Evolutionary conservation across 306 rosid species (phyloP).

Genomic region (Psophocarpus tetragonolobus): DNA sequence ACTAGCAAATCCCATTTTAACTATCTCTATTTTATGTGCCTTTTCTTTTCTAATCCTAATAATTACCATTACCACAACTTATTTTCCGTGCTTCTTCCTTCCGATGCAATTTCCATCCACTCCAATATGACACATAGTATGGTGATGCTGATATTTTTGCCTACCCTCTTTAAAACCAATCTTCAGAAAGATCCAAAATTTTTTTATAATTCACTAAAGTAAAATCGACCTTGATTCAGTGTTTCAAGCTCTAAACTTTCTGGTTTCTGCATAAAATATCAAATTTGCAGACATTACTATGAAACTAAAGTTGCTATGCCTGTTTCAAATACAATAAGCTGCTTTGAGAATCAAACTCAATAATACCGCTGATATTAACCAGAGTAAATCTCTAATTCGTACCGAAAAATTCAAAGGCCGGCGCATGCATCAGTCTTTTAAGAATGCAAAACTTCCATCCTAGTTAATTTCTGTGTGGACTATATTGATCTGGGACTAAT

Average conservation of each 20-base stretch:
- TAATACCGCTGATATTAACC: not conserved
- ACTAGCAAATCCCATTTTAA: constrained; percentile 56
- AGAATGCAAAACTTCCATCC: not conserved
- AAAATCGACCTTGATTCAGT: not conserved
- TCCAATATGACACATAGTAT: not conserved
- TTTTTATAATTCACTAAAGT: not conserved
- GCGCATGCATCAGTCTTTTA: not conserved
- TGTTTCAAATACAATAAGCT: not conserved
- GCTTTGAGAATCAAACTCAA: not conserved
- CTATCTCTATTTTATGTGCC: constrained; percentile 45
- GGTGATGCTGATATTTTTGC: not conserved
- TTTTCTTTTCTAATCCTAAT: constrained; percentile 55
- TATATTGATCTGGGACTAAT: not conserved
- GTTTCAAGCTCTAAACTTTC: not conserved
- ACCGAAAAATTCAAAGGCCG: not conserved
- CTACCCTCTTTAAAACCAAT: not conserved
- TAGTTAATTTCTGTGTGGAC: not conserved
- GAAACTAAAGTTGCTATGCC: not conserved
- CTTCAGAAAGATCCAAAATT: not conserved
- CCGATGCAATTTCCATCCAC: constrained; percentile 34
- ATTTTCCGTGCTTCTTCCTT: constrained; percentile 53
- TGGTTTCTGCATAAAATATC: not conserved
- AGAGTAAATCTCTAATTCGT: not conserved
- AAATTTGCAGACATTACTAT: not conserved
- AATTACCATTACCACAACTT: constrained; percentile 42